These are phyloP conservation scores for Amaranthus palmeri DNA, from an alignment of 148 eudicot genomes.

Conservation along the genomic window DNA sequence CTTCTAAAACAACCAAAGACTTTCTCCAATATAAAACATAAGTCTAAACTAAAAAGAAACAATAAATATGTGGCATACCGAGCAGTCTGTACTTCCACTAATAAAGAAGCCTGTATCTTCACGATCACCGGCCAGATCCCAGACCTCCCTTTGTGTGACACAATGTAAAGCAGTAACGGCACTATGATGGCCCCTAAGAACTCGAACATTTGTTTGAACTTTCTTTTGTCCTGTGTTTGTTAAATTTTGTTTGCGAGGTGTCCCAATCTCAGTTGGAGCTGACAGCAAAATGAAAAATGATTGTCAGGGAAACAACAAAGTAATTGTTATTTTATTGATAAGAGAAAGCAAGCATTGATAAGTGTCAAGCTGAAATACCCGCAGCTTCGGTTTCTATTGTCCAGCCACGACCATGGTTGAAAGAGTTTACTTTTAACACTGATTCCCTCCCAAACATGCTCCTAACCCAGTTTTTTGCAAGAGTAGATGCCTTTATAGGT, in stretches of 20 bases:
- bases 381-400: constrained; percentile 43
- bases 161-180: constrained; percentile 86
- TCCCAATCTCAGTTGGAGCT: constrained; percentile 56
- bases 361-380: constrained; percentile 13
- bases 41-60: background rate
- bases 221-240: constrained; percentile 60
- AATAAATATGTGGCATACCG: constrained; percentile 34
- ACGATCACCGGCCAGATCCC: constrained; percentile 91
- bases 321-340: background rate
- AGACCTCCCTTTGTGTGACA: constrained; percentile 88
- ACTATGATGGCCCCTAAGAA: constrained; percentile 80
- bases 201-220: constrained; percentile 65
- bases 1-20: background rate
- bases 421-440: constrained; percentile 48
- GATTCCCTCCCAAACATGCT: constrained; percentile 89
- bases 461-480: constrained; percentile 89
- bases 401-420: constrained; percentile 54
- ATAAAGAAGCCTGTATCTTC: constrained; percentile 95
- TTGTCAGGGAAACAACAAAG: background rate
- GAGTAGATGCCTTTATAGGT: constrained; percentile 72
- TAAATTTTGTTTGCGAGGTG: constrained; percentile 50
- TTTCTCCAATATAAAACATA: background rate
- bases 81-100: constrained; percentile 91
- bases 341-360: background rate
- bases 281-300: constrained; percentile 7